phyloP scores from a whole-genome alignment of 2,329 filamentous ascomycete species.

The Colletotrichum sp. region DNA sequence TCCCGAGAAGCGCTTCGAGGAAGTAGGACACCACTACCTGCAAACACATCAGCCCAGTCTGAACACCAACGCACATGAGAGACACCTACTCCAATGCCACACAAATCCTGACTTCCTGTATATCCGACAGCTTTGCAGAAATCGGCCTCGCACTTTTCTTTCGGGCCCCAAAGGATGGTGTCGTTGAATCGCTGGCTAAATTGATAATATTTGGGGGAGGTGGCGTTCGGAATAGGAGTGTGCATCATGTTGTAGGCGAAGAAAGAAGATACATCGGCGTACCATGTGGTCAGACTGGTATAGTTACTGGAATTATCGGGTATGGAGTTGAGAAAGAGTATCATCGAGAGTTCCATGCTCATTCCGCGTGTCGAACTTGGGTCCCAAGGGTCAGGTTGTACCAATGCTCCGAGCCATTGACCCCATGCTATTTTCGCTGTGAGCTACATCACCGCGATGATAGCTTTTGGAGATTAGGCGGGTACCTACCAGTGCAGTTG shows the following conservation, averaged over 20 bases:
- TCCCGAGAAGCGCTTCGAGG: constrained; percentile 12
- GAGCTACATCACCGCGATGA: neutral
- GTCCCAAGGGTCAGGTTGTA: constrained; percentile 10
- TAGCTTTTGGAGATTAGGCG: neutral
- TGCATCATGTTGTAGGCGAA: constrained; percentile 19
- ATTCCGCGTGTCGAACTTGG: constrained; percentile 4
- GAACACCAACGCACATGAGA: neutral
- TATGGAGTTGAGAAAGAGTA: neutral
- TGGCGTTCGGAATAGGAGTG: neutral
- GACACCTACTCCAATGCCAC: constrained; percentile 12
- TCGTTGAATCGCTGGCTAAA: constrained; percentile 13
- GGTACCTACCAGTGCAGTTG: neutral
- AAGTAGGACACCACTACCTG: constrained; percentile 18
- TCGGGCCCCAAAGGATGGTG: neutral
- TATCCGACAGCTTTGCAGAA: constrained; percentile 14
- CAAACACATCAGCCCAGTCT: neutral
- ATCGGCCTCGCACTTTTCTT: neutral
- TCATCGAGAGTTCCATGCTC: neutral
- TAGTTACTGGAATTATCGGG: neutral
- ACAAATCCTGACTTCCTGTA: constrained; percentile 11
- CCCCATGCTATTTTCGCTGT: neutral
- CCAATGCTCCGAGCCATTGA: neutral
- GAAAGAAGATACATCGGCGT: neutral
- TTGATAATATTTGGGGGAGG: neutral
- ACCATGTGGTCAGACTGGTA: neutral